Percentiles rank a stretch among this genome's conserved stretches.
Conservation (phyloP, 352 stramenopile species). For the Pythium periplocum region DNA sequence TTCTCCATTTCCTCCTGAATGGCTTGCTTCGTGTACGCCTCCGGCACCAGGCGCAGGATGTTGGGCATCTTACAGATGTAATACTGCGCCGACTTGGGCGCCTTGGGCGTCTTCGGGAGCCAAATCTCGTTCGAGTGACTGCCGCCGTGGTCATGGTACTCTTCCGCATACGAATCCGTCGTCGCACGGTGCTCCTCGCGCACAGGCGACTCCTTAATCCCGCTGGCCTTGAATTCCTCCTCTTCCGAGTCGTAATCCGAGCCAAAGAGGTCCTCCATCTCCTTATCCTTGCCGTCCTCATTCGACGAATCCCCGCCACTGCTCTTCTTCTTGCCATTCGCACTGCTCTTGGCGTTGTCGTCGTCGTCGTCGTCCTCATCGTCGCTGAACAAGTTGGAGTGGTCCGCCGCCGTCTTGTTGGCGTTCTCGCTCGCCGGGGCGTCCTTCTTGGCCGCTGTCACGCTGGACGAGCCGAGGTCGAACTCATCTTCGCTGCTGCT, state of each 20-base stretch:
- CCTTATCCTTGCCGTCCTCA: constrained; percentile 43
- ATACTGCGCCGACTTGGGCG: constrained; percentile 45
- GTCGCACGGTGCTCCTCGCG: constrained; percentile 44
- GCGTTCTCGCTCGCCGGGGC: constrained; percentile 6
- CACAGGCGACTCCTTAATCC: constrained; percentile 78
- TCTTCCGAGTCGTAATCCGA: constrained; percentile 88
- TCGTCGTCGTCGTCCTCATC: constrained; percentile 51
- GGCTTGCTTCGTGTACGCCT: constrained; percentile 68
- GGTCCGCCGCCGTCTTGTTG: constrained; percentile 17
- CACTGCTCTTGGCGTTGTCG: constrained; percentile 16
- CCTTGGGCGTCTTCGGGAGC: constrained; percentile 73
- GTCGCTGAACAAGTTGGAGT: constrained; percentile 65
- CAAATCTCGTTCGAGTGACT: constrained; percentile 56
- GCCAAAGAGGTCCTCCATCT: constrained; percentile 87
- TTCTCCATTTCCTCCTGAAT: constrained; percentile 82
- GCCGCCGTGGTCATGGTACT: constrained; percentile 23
- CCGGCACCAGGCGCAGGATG: constrained; percentile 73
- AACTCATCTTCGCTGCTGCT: constrained; percentile 80
- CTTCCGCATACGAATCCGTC: constrained; percentile 38
- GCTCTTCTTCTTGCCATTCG: not conserved
- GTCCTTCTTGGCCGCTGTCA: constrained; percentile 15
- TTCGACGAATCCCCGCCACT: constrained; percentile 4
- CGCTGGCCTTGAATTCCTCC: constrained; percentile 86
- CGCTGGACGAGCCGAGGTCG: constrained; percentile 37
- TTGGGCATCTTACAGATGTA: constrained; percentile 86